Percentiles rank a stretch among this genome's conserved stretches.
Evolutionary conservation across 176 grass and related monocot species (phyloP).

Genomic region (Carex cristatella): DNA sequence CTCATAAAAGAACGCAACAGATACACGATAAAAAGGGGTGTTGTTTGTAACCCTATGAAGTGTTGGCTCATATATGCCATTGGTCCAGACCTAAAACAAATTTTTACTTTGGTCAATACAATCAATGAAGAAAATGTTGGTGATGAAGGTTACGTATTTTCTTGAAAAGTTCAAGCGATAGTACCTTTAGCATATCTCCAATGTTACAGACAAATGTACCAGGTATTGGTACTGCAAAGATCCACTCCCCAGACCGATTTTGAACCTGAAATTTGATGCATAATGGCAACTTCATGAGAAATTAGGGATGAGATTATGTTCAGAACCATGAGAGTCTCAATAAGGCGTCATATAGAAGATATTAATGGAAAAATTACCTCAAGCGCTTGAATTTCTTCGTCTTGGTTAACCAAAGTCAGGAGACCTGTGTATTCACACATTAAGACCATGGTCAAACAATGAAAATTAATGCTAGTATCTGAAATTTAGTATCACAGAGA

Average conservation of each 20-base stretch:
- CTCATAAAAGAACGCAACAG: conserved; percentile 83
- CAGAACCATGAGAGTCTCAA: conserved; percentile 1
- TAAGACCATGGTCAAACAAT: background rate
- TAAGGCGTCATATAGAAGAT: background rate
- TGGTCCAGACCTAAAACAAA: conserved; percentile 68
- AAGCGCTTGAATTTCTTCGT: conserved; percentile 80
- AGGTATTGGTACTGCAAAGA: conserved; percentile 61
- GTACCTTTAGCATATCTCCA: conserved; percentile 90
- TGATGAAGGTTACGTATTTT: background rate
- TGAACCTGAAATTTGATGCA: conserved; percentile 40
- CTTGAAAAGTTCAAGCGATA: background rate
- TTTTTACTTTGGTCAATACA: background rate
- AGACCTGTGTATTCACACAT: conserved; percentile 40
- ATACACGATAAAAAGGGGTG: conserved; percentile 69
- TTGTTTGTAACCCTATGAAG: conserved; percentile 77
- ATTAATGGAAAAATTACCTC: conserved; percentile 46
- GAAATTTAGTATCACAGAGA: background rate
- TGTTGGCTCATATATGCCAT: conserved; percentile 82
- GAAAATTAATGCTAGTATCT: background rate
- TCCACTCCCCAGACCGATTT: conserved; percentile 83
- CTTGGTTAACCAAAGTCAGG: conserved; percentile 90
- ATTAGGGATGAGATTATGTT: background rate
- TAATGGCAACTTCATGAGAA: background rate
- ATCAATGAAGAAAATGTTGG: background rate
- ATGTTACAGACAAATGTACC: conserved; percentile 95